Base-by-base conservation (phyloP, 108 stramenopile genomes). In the Skeletonema tropicum region DNA sequence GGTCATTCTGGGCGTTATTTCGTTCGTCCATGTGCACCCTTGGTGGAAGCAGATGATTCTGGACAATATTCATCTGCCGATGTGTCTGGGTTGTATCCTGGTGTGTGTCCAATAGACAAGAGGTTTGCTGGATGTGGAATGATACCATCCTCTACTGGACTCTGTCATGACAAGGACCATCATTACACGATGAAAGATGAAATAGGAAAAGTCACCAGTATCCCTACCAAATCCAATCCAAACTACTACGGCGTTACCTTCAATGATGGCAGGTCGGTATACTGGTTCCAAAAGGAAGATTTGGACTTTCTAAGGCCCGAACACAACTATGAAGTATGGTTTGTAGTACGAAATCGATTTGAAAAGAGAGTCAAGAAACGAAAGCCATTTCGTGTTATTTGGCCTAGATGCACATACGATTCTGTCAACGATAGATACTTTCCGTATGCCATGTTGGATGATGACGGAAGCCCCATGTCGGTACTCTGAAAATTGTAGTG, bases 321-420 rank as follows among this genome's bases (percentile, higher is more conserved):
- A 32, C 48, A 68, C 17, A 90, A 86, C 67, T 90, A 90, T 68
- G 84, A 92, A 82, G 38, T 92, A 12, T 90, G 87, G 89, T 90
- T 71, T 69, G 89, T 90, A 1, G 75, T 86, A 36, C 57, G 87
- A 32, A 89, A 87, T 21, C 71, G 73, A 30, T 79, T 79, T 69
- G 85, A 87, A 35, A 85, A 77, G 60, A 67, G 85, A 32, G 71
- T 93, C 17, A 83, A 91, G 62, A 88, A 90, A 66, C 77, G 75
- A 66, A 93, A 93, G 48, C 84, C 85, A 0, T 87, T 89, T 41
- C 67, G 80, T 23, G 89, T 91, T 6, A 80, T 89, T 11, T 82
- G 68, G 42, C 92, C 92, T 41, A 71, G 81, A n/a, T 93, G 92
- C 75, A 91, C 90, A 3, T 93, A 86, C 73, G 92, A 93, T 79